These are phyloP conservation scores for Cyberlindnera subsufficiens DNA, from an alignment of 805 yeast species.

Conservation along the genomic window DNA sequence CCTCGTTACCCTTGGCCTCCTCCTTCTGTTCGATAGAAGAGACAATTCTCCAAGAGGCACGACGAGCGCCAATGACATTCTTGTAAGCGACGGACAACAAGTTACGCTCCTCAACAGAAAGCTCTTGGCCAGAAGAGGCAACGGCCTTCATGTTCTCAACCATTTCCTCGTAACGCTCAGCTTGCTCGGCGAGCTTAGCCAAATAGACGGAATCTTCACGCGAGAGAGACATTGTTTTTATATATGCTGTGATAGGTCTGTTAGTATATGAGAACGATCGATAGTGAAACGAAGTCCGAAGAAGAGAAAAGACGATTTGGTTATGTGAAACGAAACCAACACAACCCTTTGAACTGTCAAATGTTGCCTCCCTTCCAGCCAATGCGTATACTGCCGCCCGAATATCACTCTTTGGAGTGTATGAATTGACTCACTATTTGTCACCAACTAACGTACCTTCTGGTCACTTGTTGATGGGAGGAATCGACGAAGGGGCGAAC, in stretches of 20 bases:
- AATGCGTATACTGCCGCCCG: no score
- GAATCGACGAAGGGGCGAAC: no score
- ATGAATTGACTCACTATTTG: no score
- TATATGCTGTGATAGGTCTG: not conserved
- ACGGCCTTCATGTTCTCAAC: conserved; percentile 98
- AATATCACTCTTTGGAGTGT: no score
- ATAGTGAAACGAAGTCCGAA: no score
- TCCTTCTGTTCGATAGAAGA: conserved; percentile 98
- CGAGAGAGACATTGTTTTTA: conserved; percentile 55
- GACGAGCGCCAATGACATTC: conserved; percentile 97
- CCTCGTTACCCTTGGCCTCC: conserved; percentile 91
- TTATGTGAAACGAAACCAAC: no score
- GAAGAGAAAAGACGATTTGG: no score
- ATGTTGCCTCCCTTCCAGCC: no score
- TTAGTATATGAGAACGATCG: no score
- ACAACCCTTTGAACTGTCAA: no score
- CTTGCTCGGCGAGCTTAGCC: conserved; percentile 98
- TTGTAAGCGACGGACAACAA: conserved; percentile 95
- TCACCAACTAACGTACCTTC: no score
- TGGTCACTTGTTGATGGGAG: no score
- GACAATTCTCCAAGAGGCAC: conserved; percentile 99
- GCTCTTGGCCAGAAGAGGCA: conserved; percentile 92
- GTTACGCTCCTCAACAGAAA: conserved; percentile 97
- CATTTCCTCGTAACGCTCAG: conserved; percentile 99
- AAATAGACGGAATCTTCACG: conserved; percentile 98